These are phyloP conservation scores for Conticribra guillardii DNA, from an alignment of 108 stramenopile genomes.

Conservation along the genomic window DNA sequence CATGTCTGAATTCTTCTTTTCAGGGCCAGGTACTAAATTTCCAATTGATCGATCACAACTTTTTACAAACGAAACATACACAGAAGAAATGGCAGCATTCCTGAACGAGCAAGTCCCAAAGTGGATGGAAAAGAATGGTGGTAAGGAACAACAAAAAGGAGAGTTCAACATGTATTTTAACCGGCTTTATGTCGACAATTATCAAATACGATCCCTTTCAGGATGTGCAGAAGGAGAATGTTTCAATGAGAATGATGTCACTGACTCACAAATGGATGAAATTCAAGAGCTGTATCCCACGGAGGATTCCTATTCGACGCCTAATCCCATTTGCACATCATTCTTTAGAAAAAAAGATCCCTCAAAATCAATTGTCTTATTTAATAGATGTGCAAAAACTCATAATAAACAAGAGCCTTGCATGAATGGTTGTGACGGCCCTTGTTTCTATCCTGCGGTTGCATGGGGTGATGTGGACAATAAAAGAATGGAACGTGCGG, in stretches of 20 bases:
- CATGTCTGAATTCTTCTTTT: slow-evolving; percentile 36
- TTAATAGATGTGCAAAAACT: slow-evolving; percentile 14
- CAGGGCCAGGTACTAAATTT: neutral
- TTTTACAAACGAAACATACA: slow-evolving; percentile 33
- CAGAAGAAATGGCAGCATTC: slow-evolving; percentile 11
- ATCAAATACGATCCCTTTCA: slow-evolving; percentile 31
- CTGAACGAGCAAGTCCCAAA: slow-evolving; percentile 9
- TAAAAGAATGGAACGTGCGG: slow-evolving; percentile 12
- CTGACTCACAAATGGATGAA: neutral
- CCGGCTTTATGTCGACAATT: slow-evolving; percentile 28
- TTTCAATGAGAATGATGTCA: slow-evolving; percentile 3
- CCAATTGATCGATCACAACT: slow-evolving; percentile 17
- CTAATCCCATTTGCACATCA: slow-evolving; percentile 15
- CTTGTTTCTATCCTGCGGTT: slow-evolving; percentile 31
- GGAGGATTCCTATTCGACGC: slow-evolving; percentile 6
- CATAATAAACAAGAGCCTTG: slow-evolving; percentile 1
- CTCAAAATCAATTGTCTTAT: too few relatives aligned
- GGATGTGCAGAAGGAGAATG: slow-evolving; percentile 28
- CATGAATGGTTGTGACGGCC: slow-evolving; percentile 29
- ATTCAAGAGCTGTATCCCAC: slow-evolving; percentile 19
- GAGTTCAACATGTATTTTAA: slow-evolving; percentile 18
- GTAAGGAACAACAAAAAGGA: neutral
- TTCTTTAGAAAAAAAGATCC: slow-evolving; percentile 12
- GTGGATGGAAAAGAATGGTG: slow-evolving; percentile 16
- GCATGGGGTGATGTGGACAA: slow-evolving; percentile 23